Conservation (phyloP, 75 land plant species). For the Gnetum montanum region DNA sequence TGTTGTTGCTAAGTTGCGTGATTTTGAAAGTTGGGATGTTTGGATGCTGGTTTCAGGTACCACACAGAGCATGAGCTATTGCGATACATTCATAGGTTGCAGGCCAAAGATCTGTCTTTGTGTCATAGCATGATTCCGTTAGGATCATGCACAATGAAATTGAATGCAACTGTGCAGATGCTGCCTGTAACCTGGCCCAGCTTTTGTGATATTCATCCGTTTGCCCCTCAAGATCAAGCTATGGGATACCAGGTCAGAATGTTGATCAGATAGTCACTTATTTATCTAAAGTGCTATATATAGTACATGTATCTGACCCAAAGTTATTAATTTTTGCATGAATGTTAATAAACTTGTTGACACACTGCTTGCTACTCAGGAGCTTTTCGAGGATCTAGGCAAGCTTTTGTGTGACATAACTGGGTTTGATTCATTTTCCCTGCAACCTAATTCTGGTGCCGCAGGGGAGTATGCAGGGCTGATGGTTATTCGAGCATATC, state of each 20-base stretch:
- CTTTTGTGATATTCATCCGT: slow-evolving; percentile 86
- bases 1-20: not conserved
- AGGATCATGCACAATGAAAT: slow-evolving; percentile 99
- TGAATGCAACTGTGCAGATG: slow-evolving; percentile 98
- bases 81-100: slow-evolving; percentile 72
- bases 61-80: slow-evolving; percentile 99
- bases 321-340: not conserved
- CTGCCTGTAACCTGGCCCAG: slow-evolving; percentile 92
- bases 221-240: slow-evolving; percentile 82
- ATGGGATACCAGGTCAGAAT: slow-evolving; percentile 69
- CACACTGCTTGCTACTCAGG: slow-evolving; percentile 49
- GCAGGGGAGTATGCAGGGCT: slow-evolving; percentile 98
- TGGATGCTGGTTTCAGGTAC: slow-evolving; percentile 41
- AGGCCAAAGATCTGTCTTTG: slow-evolving; percentile 83
- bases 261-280: slow-evolving; percentile 18
- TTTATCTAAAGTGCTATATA: not conserved
- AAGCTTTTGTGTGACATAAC: slow-evolving; percentile 79
- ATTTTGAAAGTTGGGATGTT: not conserved
- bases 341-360: not conserved
- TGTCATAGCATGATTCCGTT: slow-evolving; percentile 97
- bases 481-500: slow-evolving; percentile 99
- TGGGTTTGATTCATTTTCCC: slow-evolving; percentile 95
- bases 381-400: slow-evolving; percentile 90
- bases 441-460: slow-evolving; percentile 99
- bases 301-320: not conserved